A percentile compares a stretch with the other conserved stretches of the same genome.
Evolutionary conservation across 768 basidiomycete genomes (phyloP).

Genomic region (Pleurotus salmoneostramineus): DNA sequence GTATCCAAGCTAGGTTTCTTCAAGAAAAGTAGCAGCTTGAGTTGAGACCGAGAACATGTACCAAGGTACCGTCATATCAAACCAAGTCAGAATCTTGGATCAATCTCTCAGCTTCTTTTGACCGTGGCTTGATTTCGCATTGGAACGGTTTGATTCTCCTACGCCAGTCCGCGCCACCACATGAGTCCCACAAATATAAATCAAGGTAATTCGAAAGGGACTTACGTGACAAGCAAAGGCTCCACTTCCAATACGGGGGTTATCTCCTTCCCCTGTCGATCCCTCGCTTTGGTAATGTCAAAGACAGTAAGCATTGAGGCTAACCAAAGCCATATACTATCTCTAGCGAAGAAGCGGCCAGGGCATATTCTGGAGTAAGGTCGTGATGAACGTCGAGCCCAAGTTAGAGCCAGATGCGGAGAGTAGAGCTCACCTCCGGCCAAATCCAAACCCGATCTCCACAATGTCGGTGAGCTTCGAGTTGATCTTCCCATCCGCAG

Average conservation of each 20-base stretch:
- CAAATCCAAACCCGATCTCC: slow-evolving; percentile 33
- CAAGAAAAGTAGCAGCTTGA: too few species aligned
- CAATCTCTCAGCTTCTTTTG: slow-evolving; percentile 35
- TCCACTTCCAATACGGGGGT: slow-evolving; percentile 50
- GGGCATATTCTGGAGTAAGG: slow-evolving; percentile 50
- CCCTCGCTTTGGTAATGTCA: slow-evolving; percentile 26
- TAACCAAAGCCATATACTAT: slow-evolving; percentile 28
- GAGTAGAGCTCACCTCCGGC: slow-evolving; percentile 26
- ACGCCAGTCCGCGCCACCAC: not conserved
- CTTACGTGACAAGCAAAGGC: slow-evolving; percentile 60
- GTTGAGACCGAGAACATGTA: too few species aligned
- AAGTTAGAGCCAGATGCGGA: not conserved
- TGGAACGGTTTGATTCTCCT: slow-evolving; percentile 44
- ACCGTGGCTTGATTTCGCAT: slow-evolving; percentile 46
- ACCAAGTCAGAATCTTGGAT: slow-evolving; percentile 14
- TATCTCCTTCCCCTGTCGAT: slow-evolving; percentile 39
- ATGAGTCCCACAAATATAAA: not conserved
- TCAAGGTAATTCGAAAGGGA: not conserved
- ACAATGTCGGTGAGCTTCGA: slow-evolving; percentile 16
- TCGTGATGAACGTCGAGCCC: too few species aligned
- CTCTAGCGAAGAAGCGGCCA: slow-evolving; percentile 58
- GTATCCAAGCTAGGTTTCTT: too few species aligned
- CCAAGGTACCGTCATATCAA: not conserved
- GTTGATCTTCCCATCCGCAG: slow-evolving; percentile 16
- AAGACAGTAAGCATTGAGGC: slow-evolving; percentile 12